These are phyloP conservation scores for Lachancea lanzarotensis DNA, from an alignment of 805 yeast genomes.

Conservation along the genomic window DNA sequence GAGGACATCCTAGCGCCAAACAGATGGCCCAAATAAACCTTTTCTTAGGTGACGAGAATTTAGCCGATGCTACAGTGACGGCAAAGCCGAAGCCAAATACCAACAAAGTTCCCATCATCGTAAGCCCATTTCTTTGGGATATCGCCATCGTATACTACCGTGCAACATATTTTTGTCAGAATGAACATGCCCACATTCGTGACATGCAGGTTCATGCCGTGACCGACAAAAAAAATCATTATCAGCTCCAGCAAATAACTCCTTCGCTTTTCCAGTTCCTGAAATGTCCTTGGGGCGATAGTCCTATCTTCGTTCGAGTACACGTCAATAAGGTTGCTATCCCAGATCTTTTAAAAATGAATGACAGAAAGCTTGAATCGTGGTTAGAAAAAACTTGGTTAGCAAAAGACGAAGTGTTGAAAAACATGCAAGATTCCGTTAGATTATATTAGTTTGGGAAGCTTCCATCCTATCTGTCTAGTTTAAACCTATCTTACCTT, in stretches of 20 bases:
- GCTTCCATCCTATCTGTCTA: background rate
- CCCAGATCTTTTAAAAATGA: conserved; percentile 44
- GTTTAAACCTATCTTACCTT: conserved; percentile 1
- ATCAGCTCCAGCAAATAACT: conserved; percentile 28
- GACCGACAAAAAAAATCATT: conserved; percentile 2
- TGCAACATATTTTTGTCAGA: conserved; percentile 18
- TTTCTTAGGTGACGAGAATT: conserved; percentile 6
- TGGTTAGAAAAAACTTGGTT: conserved; percentile 76
- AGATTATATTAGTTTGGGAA: conserved; percentile 12
- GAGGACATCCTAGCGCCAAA: background rate
- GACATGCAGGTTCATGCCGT: conserved; percentile 10
- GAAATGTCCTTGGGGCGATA: background rate
- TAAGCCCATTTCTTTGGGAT: conserved; percentile 26
- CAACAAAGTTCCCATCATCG: background rate
- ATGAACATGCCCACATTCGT: conserved; percentile 15
- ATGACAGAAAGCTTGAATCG: conserved; percentile 52
- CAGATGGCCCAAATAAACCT: conserved; percentile 13
- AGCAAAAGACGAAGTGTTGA: conserved; percentile 53
- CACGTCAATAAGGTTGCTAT: conserved; percentile 41
- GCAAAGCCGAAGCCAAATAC: background rate
- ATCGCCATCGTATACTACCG: conserved; percentile 36
- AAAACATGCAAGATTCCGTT: conserved; percentile 34
- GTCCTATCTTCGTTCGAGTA: conserved; percentile 37
- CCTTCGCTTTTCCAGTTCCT: conserved; percentile 30
- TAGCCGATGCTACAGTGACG: conserved; percentile 3